phyloP scores from a whole-genome alignment of 305 asterid species.

The Andrographis paniculata region DNA sequence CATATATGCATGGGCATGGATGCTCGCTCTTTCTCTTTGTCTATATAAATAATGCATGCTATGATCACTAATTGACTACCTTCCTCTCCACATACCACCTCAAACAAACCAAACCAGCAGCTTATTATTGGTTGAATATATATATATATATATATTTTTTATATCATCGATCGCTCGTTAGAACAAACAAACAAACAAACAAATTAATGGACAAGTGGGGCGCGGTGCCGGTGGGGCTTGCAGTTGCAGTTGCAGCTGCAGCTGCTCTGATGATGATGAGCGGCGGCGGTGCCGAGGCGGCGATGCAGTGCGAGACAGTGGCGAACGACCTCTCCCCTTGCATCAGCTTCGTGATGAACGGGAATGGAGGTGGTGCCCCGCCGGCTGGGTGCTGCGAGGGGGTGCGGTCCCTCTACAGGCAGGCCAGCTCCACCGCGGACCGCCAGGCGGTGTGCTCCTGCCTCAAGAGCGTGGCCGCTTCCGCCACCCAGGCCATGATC shows the following conservation, averaged over 20 bases:
- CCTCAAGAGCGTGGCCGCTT: conserved; percentile 27
- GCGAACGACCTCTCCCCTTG: conserved; percentile 25
- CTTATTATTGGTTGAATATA: too few relatives aligned
- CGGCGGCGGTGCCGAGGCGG: conserved; percentile 31
- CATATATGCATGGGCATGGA: too few relatives aligned
- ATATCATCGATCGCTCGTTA: too few relatives aligned
- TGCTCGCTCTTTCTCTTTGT: too few relatives aligned
- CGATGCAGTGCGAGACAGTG: conserved; percentile 32
- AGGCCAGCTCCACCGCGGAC: conserved; percentile 29
- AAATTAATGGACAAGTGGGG: too few relatives aligned
- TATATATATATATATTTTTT: too few relatives aligned
- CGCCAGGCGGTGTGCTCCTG: conserved; percentile 42
- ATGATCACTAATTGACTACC: too few relatives aligned
- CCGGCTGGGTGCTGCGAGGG: conserved; percentile 31
- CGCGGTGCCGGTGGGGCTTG: too few relatives aligned
- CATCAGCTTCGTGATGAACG: conserved; percentile 24
- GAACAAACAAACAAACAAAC: too few relatives aligned
- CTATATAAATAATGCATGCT: too few relatives aligned
- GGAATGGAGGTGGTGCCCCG: conserved; percentile 15
- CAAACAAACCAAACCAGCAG: too few relatives aligned
- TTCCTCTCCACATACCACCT: too few relatives aligned
- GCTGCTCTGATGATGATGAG: not conserved
- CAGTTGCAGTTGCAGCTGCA: conserved; percentile 17
- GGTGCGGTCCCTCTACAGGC: conserved; percentile 22
- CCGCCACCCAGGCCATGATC: conserved; percentile 22